Evolutionary conservation across 805 yeast genomes (phyloP).

Genomic region (Yamadazyma insecticola): DNA sequence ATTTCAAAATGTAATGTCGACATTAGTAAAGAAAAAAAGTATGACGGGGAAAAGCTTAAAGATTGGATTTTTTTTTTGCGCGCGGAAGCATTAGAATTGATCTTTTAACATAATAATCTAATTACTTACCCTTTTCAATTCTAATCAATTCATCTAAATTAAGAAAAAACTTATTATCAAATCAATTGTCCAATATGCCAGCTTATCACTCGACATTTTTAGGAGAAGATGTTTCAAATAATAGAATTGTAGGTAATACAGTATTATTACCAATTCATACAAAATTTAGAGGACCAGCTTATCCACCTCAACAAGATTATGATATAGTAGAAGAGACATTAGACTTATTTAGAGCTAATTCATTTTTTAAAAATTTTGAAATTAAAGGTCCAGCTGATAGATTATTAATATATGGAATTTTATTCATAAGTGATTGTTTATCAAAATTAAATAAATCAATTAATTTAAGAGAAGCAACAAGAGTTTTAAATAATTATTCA

Average conservation of each 20-base stretch:
- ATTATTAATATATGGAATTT: constrained; percentile 86
- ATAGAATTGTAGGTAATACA: constrained; percentile 71
- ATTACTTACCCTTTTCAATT: too few relatives aligned
- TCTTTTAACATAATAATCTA: too few relatives aligned
- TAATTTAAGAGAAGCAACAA: constrained; percentile 54
- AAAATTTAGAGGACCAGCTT: constrained; percentile 86
- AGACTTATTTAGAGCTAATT: constrained; percentile 91
- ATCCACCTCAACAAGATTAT: constrained; percentile 64
- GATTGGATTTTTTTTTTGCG: too few relatives aligned
- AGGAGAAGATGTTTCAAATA: constrained; percentile 52
- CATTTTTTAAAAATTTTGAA: constrained; percentile 95
- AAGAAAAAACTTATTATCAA: too few relatives aligned
- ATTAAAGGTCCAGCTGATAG: constrained; percentile 95
- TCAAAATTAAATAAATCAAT: constrained; percentile 50
- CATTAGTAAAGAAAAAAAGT: too few relatives aligned
- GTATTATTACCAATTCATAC: constrained; percentile 84
- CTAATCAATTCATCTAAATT: too few relatives aligned
- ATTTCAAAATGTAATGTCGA: too few relatives aligned
- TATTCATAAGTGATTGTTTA: constrained; percentile 83
- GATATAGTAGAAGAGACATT: constrained; percentile 90
- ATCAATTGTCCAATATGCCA: too few relatives aligned
- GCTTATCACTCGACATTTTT: constrained; percentile 81
- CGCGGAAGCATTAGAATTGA: too few relatives aligned
- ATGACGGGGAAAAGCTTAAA: too few relatives aligned
- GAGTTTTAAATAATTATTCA: constrained; percentile 75